Conservation (phyloP, 805 yeast genomes). For the Nakazawaea holstii region DNA sequence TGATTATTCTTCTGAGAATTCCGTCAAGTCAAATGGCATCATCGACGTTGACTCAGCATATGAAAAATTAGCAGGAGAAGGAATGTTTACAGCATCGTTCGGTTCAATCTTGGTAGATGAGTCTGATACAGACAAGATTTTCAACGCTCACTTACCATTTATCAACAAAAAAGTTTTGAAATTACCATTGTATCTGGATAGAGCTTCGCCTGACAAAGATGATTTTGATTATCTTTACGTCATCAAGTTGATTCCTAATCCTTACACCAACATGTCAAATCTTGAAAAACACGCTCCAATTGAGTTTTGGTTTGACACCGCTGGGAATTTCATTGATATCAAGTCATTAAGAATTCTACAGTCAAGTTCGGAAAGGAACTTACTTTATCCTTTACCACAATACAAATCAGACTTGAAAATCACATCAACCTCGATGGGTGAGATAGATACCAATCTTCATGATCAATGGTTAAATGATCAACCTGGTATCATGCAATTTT, state of each 20-base stretch:
- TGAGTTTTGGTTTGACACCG: constrained; percentile 25
- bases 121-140: neutral
- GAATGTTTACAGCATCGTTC: constrained; percentile 2
- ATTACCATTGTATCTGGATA: constrained; percentile 4
- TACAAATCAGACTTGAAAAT: constrained; percentile 7
- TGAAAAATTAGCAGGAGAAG: neutral
- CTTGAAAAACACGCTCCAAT: constrained; percentile 22
- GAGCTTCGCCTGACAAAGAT: constrained; percentile 11
- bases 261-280: constrained; percentile 18
- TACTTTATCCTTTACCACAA: constrained; percentile 4
- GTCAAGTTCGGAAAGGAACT: neutral
- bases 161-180: constrained; percentile 3
- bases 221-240: constrained; percentile 22
- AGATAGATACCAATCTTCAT: constrained; percentile 10
- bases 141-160: constrained; percentile 9
- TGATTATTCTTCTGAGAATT: too few species aligned
- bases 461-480: constrained; percentile 31
- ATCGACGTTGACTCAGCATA: neutral
- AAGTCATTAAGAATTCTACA: constrained; percentile 2
- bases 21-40: neutral
- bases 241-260: constrained; percentile 27
- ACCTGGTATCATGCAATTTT: constrained; percentile 37
- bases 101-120: constrained; percentile 4
- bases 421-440: neutral
- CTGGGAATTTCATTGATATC: constrained; percentile 10